A percentile compares a stretch with the other conserved stretches of the same genome.
Evolutionary conservation across 2,329 filamentous ascomycete species (phyloP).

Genomic region (Neopestalotiopsis sp.): DNA sequence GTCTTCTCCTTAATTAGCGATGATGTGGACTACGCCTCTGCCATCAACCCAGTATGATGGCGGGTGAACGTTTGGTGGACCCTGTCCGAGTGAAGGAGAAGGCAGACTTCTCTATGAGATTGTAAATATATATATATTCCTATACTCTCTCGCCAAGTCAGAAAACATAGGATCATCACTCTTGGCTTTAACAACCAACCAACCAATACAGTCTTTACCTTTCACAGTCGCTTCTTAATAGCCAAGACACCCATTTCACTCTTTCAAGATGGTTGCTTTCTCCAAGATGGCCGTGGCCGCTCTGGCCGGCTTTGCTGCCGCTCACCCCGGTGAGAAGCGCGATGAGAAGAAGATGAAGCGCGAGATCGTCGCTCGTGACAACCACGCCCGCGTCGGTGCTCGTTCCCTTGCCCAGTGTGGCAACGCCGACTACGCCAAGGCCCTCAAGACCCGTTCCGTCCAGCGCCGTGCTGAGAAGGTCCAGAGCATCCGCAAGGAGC

Average conservation of each 20-base stretch:
- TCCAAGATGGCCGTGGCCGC: constrained; percentile 27
- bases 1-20: constrained; percentile 15
- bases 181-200: constrained; percentile 6
- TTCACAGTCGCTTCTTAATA: background rate
- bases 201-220: constrained; percentile 14
- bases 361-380: constrained; percentile 38
- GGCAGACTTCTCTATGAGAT: background rate
- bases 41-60: background rate
- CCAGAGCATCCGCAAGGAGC: constrained; percentile 43
- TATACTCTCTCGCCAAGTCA: background rate
- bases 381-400: constrained; percentile 34
- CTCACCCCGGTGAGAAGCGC: constrained; percentile 40
- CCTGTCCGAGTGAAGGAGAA: background rate
- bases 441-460: constrained; percentile 44
- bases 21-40: constrained; percentile 3
- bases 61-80: background rate
- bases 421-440: constrained; percentile 41
- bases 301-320: constrained; percentile 30
- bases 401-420: constrained; percentile 46
- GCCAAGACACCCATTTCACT: constrained; percentile 2
- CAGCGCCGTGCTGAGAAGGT: constrained; percentile 45
- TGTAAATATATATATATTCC: constrained; percentile 5
- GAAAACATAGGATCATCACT: background rate
- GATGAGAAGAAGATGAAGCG: constrained; percentile 35
- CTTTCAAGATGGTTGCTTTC: constrained; percentile 23